Conservation (phyloP, 495 filamentous ascomycete genomes). For the Chaetomium cochliodes region DNA sequence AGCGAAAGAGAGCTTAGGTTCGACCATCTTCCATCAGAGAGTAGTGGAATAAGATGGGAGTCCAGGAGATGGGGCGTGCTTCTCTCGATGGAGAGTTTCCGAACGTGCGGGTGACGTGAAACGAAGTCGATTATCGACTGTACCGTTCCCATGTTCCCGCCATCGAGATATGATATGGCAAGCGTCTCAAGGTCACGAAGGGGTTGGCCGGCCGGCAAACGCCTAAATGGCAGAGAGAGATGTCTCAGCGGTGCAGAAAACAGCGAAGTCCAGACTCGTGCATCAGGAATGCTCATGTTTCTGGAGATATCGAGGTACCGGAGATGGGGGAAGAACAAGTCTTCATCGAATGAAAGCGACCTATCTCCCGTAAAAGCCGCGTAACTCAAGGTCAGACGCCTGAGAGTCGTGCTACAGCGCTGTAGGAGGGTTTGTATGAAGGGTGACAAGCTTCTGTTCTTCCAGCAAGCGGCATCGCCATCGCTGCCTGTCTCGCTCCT, state of each 20-base stretch:
- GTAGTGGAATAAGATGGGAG: conserved; percentile 2
- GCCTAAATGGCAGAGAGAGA: background rate
- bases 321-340: conserved; percentile 1
- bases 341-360: conserved; percentile 4
- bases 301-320: conserved; percentile 4
- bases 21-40: conserved; percentile 3
- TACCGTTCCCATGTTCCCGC: background rate
- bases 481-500: background rate
- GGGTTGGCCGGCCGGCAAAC: conserved; percentile 2
- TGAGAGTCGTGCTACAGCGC: conserved; percentile 5
- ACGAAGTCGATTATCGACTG: conserved; percentile 3
- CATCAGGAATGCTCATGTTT: conserved; percentile 4
- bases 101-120: conserved; percentile 2
- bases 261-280: conserved; percentile 1
- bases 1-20: conserved; percentile 3
- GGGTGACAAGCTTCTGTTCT: conserved; percentile 1
- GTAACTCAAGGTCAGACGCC: conserved; percentile 5
- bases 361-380: background rate
- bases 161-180: conserved; percentile 1
- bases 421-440: conserved; percentile 1
- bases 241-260: conserved; percentile 6
- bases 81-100: conserved; percentile 4
- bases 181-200: conserved; percentile 2
- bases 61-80: background rate
- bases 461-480: background rate